A percentile compares a stretch with the other conserved stretches of the same genome.
phyloP scores from a whole-genome alignment of 371 early-diverging fungal species.

The Saksenaea oblongispora region DNA sequence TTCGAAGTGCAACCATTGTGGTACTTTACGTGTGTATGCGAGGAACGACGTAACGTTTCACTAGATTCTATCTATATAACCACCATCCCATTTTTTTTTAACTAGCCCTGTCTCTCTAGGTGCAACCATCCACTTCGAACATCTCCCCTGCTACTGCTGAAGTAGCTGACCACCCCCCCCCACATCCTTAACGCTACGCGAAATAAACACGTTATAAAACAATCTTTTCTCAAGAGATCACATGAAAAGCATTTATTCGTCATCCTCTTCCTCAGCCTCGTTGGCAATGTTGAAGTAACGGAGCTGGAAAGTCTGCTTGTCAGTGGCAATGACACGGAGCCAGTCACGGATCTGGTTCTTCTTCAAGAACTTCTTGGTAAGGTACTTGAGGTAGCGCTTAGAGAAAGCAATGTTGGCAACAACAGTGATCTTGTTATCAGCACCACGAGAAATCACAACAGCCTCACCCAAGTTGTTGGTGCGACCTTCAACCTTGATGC shows the following conservation, averaged over 20 bases:
- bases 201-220: too few species aligned
- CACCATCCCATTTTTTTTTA: too few species aligned
- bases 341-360: constrained; percentile 98
- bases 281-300: constrained; percentile 94
- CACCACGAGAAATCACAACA: constrained; percentile 81
- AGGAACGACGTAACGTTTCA: too few species aligned
- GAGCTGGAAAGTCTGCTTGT: constrained; percentile 93
- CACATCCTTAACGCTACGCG: too few species aligned
- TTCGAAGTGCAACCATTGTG: too few species aligned
- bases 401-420: constrained; percentile 82
- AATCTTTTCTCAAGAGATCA: too few species aligned
- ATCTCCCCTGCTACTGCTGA: too few species aligned
- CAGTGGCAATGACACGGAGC: constrained; percentile 93
- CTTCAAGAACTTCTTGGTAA: constrained; percentile 99
- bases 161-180: too few species aligned
- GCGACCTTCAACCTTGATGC: constrained; percentile 97
- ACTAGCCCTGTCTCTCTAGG: too few species aligned
- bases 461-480: constrained; percentile 94
- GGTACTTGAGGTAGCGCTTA: constrained; percentile 99
- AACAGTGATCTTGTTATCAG: constrained; percentile 78
- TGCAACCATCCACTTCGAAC: too few species aligned
- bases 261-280: constrained; percentile 82
- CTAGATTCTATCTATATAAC: too few species aligned
- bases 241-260: constrained; percentile 36
- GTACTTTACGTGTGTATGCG: too few species aligned